phyloP scores from a whole-genome alignment of 2,329 filamentous ascomycete species.

The Fusarium sp. region DNA sequence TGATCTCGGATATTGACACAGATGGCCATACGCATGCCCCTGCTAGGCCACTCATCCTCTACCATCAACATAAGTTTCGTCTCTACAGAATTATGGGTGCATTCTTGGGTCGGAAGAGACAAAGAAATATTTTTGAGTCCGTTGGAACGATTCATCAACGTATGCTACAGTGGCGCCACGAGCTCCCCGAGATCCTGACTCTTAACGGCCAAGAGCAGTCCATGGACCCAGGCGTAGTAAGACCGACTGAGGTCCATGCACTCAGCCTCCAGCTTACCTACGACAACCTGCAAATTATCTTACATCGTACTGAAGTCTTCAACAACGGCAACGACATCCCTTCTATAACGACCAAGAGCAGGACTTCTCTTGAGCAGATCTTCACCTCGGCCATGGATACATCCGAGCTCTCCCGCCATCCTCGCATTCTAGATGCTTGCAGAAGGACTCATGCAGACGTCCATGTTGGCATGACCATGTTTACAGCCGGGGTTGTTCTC shows the following conservation, averaged over 20 bases:
- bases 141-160: not conserved
- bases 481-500: not conserved
- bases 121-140: fast-evolving
- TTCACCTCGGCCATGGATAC: not conserved
- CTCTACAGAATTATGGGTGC: not conserved
- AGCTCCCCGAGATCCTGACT: fast-evolving
- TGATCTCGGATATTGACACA: not conserved
- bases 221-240: fast-evolving
- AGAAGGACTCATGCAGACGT: not conserved
- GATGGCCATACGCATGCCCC: fast-evolving
- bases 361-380: not conserved
- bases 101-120: fast-evolving
- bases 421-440: not conserved
- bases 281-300: fast-evolving
- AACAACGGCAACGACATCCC: no score
- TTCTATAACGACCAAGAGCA: no score
- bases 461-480: not conserved
- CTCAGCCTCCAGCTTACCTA: not conserved
- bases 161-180: not conserved
- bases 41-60: fast-evolving
- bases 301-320: not conserved
- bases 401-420: fast-evolving
- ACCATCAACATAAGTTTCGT: not conserved
- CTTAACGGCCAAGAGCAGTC: fast-evolving
- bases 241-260: fast-evolving